Percentiles rank a stretch among this genome's conserved stretches.
Evolutionary conservation across 2,329 filamentous ascomycete species (phyloP).

Genomic region (Trichophyton schoenleinii): DNA sequence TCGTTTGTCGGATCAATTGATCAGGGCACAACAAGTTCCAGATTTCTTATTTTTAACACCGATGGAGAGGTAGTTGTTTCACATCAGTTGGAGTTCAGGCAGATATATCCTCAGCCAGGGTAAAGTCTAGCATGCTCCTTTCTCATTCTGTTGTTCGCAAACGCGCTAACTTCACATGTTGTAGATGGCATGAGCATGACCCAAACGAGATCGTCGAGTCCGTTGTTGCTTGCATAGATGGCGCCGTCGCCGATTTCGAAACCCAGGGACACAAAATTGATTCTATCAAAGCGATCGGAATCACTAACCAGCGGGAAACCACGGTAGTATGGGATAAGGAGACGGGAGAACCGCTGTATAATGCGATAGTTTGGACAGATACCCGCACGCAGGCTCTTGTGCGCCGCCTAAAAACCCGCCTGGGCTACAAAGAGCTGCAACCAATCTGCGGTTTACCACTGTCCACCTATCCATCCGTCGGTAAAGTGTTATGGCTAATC

Average conservation of each 20-base stretch:
- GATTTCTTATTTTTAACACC: constrained; percentile 82
- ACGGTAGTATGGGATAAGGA: constrained; percentile 71
- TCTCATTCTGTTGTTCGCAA: neutral
- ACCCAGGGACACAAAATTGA: constrained; percentile 54
- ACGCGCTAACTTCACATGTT: neutral
- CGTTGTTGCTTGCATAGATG: constrained; percentile 68
- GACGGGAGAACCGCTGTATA: constrained; percentile 72
- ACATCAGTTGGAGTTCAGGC: constrained; percentile 78
- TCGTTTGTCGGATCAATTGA: constrained; percentile 74
- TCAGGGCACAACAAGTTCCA: constrained; percentile 77
- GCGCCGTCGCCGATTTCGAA: constrained; percentile 59
- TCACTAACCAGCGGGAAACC: constrained; percentile 86
- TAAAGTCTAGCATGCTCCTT: constrained; percentile 34
- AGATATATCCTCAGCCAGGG: constrained; percentile 79
- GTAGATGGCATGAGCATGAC: constrained; percentile 82
- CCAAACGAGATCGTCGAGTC: constrained; percentile 62
- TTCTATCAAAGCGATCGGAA: constrained; percentile 65
- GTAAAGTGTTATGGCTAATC: constrained; percentile 74
- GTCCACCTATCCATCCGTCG: constrained; percentile 77
- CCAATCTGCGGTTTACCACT: constrained; percentile 68
- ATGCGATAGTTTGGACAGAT: constrained; percentile 84
- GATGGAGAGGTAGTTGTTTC: constrained; percentile 64
- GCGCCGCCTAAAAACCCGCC: constrained; percentile 58
- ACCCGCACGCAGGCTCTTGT: constrained; percentile 67
- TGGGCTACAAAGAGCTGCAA: constrained; percentile 55